phyloP scores from a whole-genome alignment of 352 stramenopile genomes.

The Pythium apleroticum region DNA sequence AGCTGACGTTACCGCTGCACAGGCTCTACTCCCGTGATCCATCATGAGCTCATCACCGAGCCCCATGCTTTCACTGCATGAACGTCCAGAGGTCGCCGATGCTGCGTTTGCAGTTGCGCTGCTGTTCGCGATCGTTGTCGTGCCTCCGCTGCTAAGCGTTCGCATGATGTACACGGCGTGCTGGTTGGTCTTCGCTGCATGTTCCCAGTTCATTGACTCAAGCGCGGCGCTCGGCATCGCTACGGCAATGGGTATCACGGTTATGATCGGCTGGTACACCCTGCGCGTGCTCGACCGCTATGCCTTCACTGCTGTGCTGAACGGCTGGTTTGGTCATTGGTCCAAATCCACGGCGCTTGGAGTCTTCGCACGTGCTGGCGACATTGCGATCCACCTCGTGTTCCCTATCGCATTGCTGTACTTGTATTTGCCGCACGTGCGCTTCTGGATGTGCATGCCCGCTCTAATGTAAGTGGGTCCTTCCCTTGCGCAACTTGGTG shows the following conservation, averaged over 20 bases:
- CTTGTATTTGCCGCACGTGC: conserved; percentile 69
- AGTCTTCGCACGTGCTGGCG: conserved; percentile 48
- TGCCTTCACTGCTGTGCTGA: conserved; percentile 76
- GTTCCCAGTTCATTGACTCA: conserved; percentile 51
- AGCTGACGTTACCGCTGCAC: not conserved
- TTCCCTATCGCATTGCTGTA: conserved; percentile 64
- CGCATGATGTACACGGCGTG: conserved; percentile 81
- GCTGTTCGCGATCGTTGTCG: conserved; percentile 61
- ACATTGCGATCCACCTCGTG: conserved; percentile 64
- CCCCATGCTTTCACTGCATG: conserved; percentile 1
- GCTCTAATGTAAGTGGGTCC: conserved; percentile 56
- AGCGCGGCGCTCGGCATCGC: conserved; percentile 67
- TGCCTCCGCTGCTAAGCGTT: conserved; percentile 61
- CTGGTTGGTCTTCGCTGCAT: conserved; percentile 65
- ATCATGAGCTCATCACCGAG: not conserved
- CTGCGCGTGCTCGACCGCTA: conserved; percentile 73
- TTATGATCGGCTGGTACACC: conserved; percentile 87
- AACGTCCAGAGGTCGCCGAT: conserved; percentile 27
- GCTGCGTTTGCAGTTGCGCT: conserved; percentile 45
- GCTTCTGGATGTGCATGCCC: conserved; percentile 79
- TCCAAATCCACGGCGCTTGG: conserved; percentile 55
- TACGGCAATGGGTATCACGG: conserved; percentile 79
- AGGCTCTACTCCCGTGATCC: not conserved
- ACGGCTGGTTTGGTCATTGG: conserved; percentile 75
- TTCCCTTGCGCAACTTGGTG: not conserved